Base-by-base conservation (phyloP, 2,329 filamentous ascomycete species). In the Exserohilum rostratum region DNA sequence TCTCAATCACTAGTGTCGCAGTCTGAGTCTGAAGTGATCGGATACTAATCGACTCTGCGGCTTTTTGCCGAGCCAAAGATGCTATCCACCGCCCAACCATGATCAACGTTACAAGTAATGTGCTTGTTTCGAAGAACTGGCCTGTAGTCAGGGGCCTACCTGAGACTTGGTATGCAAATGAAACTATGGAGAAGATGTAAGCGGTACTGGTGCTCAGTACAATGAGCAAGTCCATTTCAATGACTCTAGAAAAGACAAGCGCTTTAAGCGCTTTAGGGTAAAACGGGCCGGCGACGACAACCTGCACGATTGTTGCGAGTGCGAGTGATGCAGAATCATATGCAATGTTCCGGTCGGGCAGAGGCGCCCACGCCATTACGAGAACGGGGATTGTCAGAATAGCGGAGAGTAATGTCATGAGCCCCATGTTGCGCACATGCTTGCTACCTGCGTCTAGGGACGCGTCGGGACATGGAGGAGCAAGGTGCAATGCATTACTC, bases 281-380 rank as follows among this genome's bases (percentile, higher is more conserved):
- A 72, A 91, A 91, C 0, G 85, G 85, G 0, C 84, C 84, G 0
- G 85, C 86, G n/a, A 88, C 74, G 9, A 82, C 67, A 10, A 83
- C 46, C 66, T 93, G 89, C 6, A 92, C 82, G 20, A 88, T 66
- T 0, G 87, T 90, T 0, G 88, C 89, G 12, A 92, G 71, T 0
- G 78, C 82, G 1, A 91, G 70, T 0, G 85, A 89, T 0, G 79
- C 76, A 0, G 80, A 80, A 1, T 75, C 76, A 64, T 87, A 87
- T 1, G 74, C 72, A 3, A 86, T 60, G 31, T 64, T 51, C 18
- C 53, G 53, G 3, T 81, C 63, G 0, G 80, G 80, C 11, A 88
- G 71, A 0, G 85, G 83, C 4, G 86, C 87, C 87, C 88, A 93
- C 10, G 87, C 82, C 64, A 93, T 68, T 3, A 91, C 81, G 2